Conservation (phyloP, 208 protist genomes). For the Borovskyia barvae region DNA sequence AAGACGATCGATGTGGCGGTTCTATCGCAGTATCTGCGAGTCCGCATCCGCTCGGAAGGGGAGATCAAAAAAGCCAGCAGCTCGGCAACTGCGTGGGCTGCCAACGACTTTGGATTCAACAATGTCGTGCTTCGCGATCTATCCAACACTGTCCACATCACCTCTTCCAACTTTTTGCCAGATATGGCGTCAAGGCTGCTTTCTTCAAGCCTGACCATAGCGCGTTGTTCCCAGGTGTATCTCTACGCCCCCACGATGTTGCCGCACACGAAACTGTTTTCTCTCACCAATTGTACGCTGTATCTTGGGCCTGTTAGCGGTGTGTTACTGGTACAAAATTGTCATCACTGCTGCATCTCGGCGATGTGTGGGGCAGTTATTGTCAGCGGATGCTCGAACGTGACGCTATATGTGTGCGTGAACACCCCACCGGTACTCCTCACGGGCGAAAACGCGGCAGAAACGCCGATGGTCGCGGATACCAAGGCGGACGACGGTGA, state of each 20-base stretch:
- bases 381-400: slow-evolving; percentile 70
- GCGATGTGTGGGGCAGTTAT: slow-evolving; percentile 78
- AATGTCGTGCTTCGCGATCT: slow-evolving; percentile 59
- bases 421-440: slow-evolving; percentile 86
- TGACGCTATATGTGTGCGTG: slow-evolving; percentile 79
- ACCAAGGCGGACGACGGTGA: slow-evolving; percentile 20
- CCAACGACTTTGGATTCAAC: slow-evolving; percentile 46
- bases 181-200: slow-evolving; percentile 34
- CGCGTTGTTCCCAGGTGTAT: slow-evolving; percentile 64
- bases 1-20: slow-evolving; percentile 83
- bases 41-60: slow-evolving; percentile 64
- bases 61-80: slow-evolving; percentile 36
- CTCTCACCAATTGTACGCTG: slow-evolving; percentile 87
- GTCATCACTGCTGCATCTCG: slow-evolving; percentile 82
- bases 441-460: slow-evolving; percentile 19
- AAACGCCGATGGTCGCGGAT: slow-evolving; percentile 23
- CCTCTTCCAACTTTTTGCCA: slow-evolving; percentile 42
- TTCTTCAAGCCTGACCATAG: slow-evolving; percentile 72
- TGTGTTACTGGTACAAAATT: slow-evolving; percentile 77
- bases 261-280: slow-evolving; percentile 75
- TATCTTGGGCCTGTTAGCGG: slow-evolving; percentile 81
- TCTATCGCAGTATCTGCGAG: slow-evolving; percentile 87
- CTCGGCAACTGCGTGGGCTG: background rate
- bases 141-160: slow-evolving; percentile 57
- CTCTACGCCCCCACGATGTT: slow-evolving; percentile 80